Percentiles rank a stretch among this genome's conserved stretches.
These are phyloP conservation scores for Colletotrichum sp. DNA, from an alignment of 2,329 filamentous ascomycete genomes.

Conservation along the genomic window DNA sequence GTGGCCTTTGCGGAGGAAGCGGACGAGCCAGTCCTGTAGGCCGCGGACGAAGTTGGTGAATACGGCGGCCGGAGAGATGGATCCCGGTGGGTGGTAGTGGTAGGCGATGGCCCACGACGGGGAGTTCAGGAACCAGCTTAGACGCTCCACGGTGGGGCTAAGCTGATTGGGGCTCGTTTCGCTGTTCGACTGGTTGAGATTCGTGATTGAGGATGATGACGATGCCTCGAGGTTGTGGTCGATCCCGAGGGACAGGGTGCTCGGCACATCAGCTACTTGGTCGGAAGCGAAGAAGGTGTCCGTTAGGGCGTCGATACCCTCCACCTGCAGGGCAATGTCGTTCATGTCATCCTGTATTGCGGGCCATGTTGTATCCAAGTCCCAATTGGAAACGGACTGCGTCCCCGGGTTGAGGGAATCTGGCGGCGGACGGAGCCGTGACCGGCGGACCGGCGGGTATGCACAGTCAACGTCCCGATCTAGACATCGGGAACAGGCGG, in stretches of 20 bases:
- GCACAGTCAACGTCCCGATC: slow-evolving; percentile 1
- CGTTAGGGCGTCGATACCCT: neutral
- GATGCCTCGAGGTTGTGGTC: neutral
- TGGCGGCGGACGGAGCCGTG: neutral
- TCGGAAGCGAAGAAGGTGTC: neutral
- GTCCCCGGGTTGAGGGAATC: neutral
- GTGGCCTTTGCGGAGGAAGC: slow-evolving; percentile 23
- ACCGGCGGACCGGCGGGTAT: neutral
- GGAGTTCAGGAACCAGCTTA: neutral
- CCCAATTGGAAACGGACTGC: neutral
- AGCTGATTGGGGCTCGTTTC: neutral
- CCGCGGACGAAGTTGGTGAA: slow-evolving; percentile 12
- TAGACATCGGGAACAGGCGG: slow-evolving; percentile 1
- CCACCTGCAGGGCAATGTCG: neutral
- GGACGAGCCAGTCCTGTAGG: slow-evolving; percentile 21
- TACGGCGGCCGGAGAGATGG: neutral
- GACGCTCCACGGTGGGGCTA: neutral
- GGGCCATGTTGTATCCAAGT: neutral
- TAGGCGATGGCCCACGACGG: neutral
- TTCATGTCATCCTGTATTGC: neutral
- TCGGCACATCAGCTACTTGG: neutral
- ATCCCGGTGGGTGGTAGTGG: neutral
- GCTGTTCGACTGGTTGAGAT: neutral
- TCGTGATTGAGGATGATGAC: neutral
- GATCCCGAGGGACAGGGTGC: neutral